Conservation (phyloP, 2,329 filamentous ascomycete species). For the Sporothrix pallida region DNA sequence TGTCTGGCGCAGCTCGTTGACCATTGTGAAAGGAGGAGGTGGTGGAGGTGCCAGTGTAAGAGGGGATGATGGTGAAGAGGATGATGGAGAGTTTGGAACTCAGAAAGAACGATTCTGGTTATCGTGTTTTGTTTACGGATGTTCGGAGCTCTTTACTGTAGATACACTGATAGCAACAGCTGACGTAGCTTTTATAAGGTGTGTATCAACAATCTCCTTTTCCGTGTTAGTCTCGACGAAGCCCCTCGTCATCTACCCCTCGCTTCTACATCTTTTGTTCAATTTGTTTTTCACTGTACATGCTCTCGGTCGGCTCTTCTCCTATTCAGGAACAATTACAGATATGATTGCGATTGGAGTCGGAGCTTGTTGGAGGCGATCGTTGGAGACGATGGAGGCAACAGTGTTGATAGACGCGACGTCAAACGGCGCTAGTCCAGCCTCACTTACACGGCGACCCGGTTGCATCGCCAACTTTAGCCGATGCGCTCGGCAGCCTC, state of each 20-base stretch:
- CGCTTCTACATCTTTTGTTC: background rate
- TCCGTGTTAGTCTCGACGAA: background rate
- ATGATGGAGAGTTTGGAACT: conserved; percentile 42
- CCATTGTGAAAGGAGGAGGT: conserved; percentile 43
- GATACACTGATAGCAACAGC: background rate
- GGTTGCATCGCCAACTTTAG: conserved; percentile 4
- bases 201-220: background rate
- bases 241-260: background rate
- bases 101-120: conserved; percentile 42
- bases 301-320: background rate
- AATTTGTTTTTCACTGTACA: background rate
- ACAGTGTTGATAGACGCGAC: background rate
- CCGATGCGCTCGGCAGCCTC: conserved; percentile 5
- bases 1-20: conserved; percentile 40
- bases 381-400: background rate
- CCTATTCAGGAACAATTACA: background rate
- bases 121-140: background rate
- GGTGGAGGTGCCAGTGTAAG: background rate
- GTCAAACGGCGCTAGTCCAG: background rate
- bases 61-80: too few relatives aligned
- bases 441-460: background rate
- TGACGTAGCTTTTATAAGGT: conserved; percentile 13
- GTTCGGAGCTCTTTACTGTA: background rate
- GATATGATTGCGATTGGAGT: background rate
- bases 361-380: background rate